Base-by-base conservation (phyloP, 2,329 filamentous ascomycete genomes). In the Alternaria sp. region DNA sequence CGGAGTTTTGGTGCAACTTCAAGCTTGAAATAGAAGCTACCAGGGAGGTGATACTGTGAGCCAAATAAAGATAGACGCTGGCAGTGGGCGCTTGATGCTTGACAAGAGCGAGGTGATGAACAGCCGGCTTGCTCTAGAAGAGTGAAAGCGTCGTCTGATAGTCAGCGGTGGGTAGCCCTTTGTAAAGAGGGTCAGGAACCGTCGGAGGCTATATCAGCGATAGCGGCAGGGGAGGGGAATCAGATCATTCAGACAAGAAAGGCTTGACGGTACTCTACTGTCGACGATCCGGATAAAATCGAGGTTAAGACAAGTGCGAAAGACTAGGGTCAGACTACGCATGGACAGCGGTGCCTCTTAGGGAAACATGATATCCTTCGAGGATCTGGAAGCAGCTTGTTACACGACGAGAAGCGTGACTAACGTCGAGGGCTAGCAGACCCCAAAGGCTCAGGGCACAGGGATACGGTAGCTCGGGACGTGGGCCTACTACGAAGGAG, bases 391-490 rank as follows among this genome's bases (percentile, higher is more conserved):
- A 69, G 72, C 72, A 69, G 69, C 63, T 71, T 72, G 75, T 78
- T 78, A 75, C 76, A 78, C 75, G 62, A 72, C 66, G 67, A 76
- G 71, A 77, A 69, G 74, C 76, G 74, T 77, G 75, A 77, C 75
- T 72, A 71, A 63, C 67, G 66, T 74, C 64, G 67, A 77, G 74
- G 69, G 74, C 74, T 73, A 74, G 71, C 70, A 75, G 64, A 67
- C 62, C 64, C 68, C 68, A 68, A 74, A 61, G 68, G 69, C 67
- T 70, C 67, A 74, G 65, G 65, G 63, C 69, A 75, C 74, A 77
- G 70, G 75, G 75, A 72, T 75, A 69, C 73, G 74, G 76, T 79
- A 77, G 75, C 73, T 79, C 76, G 76, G 77, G 76, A 77, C 75
- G 76, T 70, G 68, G 71, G 65, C 75, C 73, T 75, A 69, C 70